Conservation (phyloP, 345 rosid species). For the Excoecaria cochinchinensis region DNA sequence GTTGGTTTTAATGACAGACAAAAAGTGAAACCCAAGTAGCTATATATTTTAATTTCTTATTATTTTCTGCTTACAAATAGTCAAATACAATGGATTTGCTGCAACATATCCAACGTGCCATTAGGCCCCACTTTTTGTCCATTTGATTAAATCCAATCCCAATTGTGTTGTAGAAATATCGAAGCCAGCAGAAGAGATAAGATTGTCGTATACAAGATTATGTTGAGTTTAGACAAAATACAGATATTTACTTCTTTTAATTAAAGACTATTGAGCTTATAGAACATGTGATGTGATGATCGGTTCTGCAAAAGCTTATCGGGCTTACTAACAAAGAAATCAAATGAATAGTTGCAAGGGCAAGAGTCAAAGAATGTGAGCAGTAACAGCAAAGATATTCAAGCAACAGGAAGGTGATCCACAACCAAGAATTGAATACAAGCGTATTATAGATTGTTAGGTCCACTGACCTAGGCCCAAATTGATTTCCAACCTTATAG, state of each 20-base stretch:
- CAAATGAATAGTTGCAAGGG: conserved; percentile 26
- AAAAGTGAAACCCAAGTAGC: too few species aligned
- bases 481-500: too few species aligned
- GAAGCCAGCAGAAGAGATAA: conserved; percentile 67
- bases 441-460: conserved; percentile 5
- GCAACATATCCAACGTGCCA: too few species aligned
- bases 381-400: conserved; percentile 16
- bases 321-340: conserved; percentile 50
- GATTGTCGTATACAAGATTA: conserved; percentile 46
- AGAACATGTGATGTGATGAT: conserved; percentile 6
- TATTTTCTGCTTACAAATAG: too few species aligned
- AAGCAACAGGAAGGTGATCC: conserved; percentile 35
- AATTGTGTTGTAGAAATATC: conserved; percentile 85
- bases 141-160: too few species aligned
- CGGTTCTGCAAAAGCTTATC: conserved; percentile 86
- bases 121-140: too few species aligned
- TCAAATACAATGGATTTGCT: too few species aligned
- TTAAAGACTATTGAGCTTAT: conserved; percentile 10
- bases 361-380: conserved; percentile 22
- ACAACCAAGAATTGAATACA: background rate
- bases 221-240: background rate
- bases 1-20: too few species aligned
- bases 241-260: background rate
- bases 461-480: conserved; percentile 20
- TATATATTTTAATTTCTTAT: too few species aligned